Evolutionary conservation across 2,329 filamentous ascomycete genomes (phyloP), one percentile per base, ranked within the genome.

Genomic region (Lachnellula subtilissima): DNA sequence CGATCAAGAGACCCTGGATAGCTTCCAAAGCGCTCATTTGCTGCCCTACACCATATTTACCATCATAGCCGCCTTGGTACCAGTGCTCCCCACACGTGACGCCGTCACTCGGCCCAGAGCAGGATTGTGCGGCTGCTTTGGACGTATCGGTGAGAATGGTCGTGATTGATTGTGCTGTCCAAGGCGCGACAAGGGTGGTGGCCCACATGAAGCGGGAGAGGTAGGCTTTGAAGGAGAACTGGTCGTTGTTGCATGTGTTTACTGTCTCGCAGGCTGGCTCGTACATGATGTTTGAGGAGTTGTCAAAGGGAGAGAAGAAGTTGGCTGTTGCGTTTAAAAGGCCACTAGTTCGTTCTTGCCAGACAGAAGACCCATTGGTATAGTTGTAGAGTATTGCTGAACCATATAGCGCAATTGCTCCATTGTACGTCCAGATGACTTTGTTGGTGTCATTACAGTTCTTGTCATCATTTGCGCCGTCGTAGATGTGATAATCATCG

Each of bases 211-310:
- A 86, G 53, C 84, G 82, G 25, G 83, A 75, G 32, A 87, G 75
- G 67, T 85, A 86, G 45, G 78, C 85, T 72, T 89, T 90, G 78
- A 86, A 87, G 8, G 81, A 83, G 63, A 78, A 79, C 76, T 85
- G 84, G 70, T 88, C 85, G 50, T 72, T 76, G 67, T 83, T 80
- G 71, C 87, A 90, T 0, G 67, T 75, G 52, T 73, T 71, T 56
- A 74, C 71, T 4, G 70, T 72, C 69, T 89, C 86, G 73, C 86
- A 89, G n/a, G 82, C 81, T 46, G 76, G 75, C 70, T 89, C 86
- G 65, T 76, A 83, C 80, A 89, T 83, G 70, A 87, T 72, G 65
- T 82, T 74, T 22, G 81, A 80, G 5, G 76, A 72, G 62, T 82
- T 80, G 15, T 74, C 66, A 48, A 73, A 76, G 4, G 78, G 76